Evolutionary conservation across 768 basidiomycete species (phyloP), one percentile per base, ranked within the genome.

Genomic region (Mycena leptocephala): DNA sequence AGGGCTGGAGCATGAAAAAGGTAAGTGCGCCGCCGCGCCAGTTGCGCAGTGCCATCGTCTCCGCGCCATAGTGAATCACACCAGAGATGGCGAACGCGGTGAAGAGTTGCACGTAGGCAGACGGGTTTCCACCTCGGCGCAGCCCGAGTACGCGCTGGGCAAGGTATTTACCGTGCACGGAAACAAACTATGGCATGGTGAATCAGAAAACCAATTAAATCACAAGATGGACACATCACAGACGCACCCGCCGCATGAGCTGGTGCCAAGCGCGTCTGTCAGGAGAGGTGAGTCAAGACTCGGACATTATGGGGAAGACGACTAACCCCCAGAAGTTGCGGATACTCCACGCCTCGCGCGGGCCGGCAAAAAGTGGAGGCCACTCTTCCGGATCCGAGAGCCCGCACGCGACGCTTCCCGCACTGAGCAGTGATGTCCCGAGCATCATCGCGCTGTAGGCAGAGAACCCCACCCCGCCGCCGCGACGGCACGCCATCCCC

Each of bases 301-400:
- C 11, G 9, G 26, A 24, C 24, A 2, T 5, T 24, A n/a, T 28
- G 26, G 8, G 13, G n/a, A 53, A 28, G 51, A 53, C 1, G n/a
- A 53, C 51, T 24, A 26, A 87, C 87, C 87, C 84, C 88, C 88
- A 89, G 32, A 86, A 82, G 8, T 81, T 81, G 22, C 86, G 83
- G 18, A 89, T 67, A 2, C 86, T 86, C 74, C 85, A 88, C 9
- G 85, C 85, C 30, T 88, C 83, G 11, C 65, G 58, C 65, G 77
- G 79, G 10, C 66, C 67, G 0, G 87, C 86, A 69, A 85, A 89
- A 11, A 87, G 26, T 26, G 80, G 81, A 1, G 87, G 87, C 88
- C 88, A 90, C 35, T 84, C 83, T 26, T 79, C 74, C 0, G 86
- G 86, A n/a, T 83, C 58, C n/a, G 82, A 82, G 9, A 82, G 51